Percentiles rank a stretch among this genome's conserved stretches.
These are phyloP conservation scores for Alternaria angustiovoidea DNA, from an alignment of 2,329 filamentous ascomycete species.

Conservation along the genomic window DNA sequence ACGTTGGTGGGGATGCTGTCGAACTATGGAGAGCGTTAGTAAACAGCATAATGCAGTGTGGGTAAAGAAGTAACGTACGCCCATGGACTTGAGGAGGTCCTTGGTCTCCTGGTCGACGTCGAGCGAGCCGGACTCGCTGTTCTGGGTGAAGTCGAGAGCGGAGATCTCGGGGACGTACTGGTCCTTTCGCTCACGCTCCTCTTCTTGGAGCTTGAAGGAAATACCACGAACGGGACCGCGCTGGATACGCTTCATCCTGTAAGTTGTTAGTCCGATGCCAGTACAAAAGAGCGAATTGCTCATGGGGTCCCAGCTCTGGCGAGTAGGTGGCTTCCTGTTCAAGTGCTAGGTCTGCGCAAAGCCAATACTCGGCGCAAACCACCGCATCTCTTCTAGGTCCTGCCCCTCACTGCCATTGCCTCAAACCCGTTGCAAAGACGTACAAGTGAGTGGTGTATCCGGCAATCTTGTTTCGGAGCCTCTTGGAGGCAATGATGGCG, in stretches of 20 bases:
- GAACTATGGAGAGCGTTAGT: conserved; percentile 68
- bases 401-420: conserved; percentile 69
- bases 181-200: conserved; percentile 99
- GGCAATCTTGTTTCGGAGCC: conserved; percentile 92
- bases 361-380: conserved; percentile 61
- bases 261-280: conserved; percentile 14
- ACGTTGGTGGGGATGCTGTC: conserved; percentile 98
- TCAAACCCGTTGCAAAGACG: conserved; percentile 57
- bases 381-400: conserved; percentile 96
- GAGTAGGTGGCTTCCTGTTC: not conserved
- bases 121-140: conserved; percentile 89
- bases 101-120: conserved; percentile 98
- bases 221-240: conserved; percentile 99
- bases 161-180: conserved; percentile 99
- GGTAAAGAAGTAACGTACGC: conserved; percentile 71
- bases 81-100: conserved; percentile 99
- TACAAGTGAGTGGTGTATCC: conserved; percentile 82
- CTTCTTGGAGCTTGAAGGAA: conserved; percentile 99
- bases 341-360: not conserved
- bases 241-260: conserved; percentile 99
- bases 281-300: not conserved
- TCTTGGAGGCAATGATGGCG: conserved; percentile 98
- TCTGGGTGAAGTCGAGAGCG: conserved; percentile 96
- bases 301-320: not conserved
- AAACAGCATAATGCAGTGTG: not conserved